Evolutionary conservation across 1,139 yeast genomes (phyloP).

Genomic region (Arxiozyma telluris): DNA sequence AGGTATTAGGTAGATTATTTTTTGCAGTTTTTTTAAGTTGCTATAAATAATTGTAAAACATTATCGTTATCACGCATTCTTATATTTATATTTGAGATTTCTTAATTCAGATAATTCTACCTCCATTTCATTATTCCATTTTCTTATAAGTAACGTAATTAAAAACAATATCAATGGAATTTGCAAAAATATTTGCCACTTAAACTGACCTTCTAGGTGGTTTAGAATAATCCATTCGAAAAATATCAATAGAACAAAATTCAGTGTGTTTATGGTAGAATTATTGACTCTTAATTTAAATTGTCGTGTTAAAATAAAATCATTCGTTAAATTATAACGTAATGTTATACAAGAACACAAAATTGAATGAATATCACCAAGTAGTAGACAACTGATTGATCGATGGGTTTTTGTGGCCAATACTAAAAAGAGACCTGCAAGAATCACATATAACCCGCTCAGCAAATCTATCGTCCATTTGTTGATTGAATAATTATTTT

Average conservation of each 20-base stretch:
- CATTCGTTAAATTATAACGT: constrained; percentile 21
- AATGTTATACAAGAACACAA: constrained; percentile 22
- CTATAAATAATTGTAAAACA: not conserved
- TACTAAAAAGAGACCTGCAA: constrained; percentile 20
- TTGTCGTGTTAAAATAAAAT: constrained; percentile 11
- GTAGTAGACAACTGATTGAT: constrained; percentile 6
- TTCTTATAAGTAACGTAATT: constrained; percentile 15
- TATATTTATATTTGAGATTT: constrained; percentile 25
- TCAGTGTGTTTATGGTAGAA: constrained; percentile 15
- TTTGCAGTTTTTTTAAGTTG: not conserved
- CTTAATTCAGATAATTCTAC: constrained; percentile 19
- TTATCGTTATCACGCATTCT: constrained; percentile 17
- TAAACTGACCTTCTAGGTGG: constrained; percentile 6
- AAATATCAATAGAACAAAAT: constrained; percentile 17
- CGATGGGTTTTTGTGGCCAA: constrained; percentile 11
- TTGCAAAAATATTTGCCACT: constrained; percentile 13
- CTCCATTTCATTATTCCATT: constrained; percentile 19
- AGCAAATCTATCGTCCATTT: constrained; percentile 15
- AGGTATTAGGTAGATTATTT: not conserved
- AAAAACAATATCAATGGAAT: constrained; percentile 22
- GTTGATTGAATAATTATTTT: constrained; percentile 16
- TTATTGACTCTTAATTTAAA: constrained; percentile 16
- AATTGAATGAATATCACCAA: constrained; percentile 23
- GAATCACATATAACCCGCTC: constrained; percentile 16
- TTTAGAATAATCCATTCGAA: constrained; percentile 19